Percentiles rank a stretch among this genome's conserved stretches.
phyloP scores from a whole-genome alignment of 2,329 filamentous ascomycete genomes.

The Byssothecium circinans region DNA sequence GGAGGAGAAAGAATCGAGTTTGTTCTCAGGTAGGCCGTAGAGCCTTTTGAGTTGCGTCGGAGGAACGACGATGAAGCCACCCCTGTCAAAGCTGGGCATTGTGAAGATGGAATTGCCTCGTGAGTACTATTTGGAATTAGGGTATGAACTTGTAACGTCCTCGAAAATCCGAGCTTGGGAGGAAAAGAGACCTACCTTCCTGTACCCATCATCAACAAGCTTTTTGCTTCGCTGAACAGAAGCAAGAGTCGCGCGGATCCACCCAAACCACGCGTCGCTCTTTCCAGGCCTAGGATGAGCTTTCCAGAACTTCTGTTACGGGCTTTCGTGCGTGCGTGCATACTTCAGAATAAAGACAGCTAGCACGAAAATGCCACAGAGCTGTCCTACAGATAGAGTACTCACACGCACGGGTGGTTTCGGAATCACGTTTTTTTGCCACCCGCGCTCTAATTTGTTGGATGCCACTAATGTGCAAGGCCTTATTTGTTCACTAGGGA shows the following conservation, averaged over 20 bases:
- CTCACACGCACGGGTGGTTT: too few relatives aligned
- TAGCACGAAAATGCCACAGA: not conserved
- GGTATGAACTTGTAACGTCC: not conserved
- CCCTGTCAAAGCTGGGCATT: not conserved
- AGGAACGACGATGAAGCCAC: not conserved
- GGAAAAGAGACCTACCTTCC: not conserved
- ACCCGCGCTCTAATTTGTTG: too few relatives aligned
- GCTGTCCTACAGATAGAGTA: not conserved
- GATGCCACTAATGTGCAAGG: too few relatives aligned
- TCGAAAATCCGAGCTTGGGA: not conserved
- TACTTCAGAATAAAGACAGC: not conserved
- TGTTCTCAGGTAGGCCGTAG: not conserved
- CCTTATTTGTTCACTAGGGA: too few relatives aligned
- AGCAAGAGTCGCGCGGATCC: not conserved
- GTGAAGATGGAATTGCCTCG: not conserved
- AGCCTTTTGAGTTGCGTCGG: not conserved
- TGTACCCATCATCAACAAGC: not conserved
- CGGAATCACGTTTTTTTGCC: too few relatives aligned
- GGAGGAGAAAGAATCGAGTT: not conserved
- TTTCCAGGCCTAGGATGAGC: not conserved
- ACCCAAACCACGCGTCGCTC: not conserved
- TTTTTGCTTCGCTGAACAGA: not conserved
- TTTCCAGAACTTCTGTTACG: not conserved
- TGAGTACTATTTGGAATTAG: not conserved
- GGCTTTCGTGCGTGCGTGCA: not conserved